Conservation (phyloP, 371 early-diverging fungal genomes). For the Caulochytrium protostelioides region DNA sequence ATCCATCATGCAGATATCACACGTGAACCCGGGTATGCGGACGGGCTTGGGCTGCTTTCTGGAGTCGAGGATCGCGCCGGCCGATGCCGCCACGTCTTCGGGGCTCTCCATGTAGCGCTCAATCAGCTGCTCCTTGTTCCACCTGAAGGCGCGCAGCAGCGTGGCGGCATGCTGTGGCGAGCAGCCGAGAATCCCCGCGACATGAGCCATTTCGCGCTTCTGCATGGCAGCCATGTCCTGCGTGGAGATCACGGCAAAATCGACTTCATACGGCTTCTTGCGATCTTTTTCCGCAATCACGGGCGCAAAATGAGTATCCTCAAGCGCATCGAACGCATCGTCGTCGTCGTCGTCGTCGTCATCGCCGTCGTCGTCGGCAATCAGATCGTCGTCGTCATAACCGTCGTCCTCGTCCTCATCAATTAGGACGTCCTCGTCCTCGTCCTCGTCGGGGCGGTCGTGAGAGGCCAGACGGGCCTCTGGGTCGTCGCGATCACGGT, state of each 20-base stretch:
- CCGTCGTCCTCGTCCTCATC: not conserved
- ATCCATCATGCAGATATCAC: conserved; percentile 64
- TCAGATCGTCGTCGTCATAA: not conserved
- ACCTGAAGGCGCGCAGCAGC: conserved; percentile 53
- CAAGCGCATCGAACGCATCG: not conserved
- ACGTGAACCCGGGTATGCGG: conserved; percentile 34
- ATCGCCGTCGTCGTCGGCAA: not conserved
- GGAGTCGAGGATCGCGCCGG: conserved; percentile 45
- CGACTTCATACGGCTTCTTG: conserved; percentile 42
- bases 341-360: not conserved
- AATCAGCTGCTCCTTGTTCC: conserved; percentile 80
- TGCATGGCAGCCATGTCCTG: conserved; percentile 28
- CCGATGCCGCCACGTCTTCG: conserved; percentile 33
- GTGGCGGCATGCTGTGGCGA: conserved; percentile 34
- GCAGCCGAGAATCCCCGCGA: conserved; percentile 40
- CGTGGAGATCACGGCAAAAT: conserved; percentile 31
- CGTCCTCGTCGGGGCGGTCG: too few species aligned
- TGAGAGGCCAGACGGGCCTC: too few species aligned
- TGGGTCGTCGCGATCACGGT: too few species aligned
- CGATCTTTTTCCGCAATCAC: conserved; percentile 13
- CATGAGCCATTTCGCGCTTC: conserved; percentile 26
- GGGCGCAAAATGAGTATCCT: conserved; percentile 7
- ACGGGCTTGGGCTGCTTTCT: conserved; percentile 7
- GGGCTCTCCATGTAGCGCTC: conserved; percentile 68
- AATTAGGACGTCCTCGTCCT: not conserved